phyloP scores from a whole-genome alignment of 768 basidiomycete genomes.

The Panaeolus papilionaceus region DNA sequence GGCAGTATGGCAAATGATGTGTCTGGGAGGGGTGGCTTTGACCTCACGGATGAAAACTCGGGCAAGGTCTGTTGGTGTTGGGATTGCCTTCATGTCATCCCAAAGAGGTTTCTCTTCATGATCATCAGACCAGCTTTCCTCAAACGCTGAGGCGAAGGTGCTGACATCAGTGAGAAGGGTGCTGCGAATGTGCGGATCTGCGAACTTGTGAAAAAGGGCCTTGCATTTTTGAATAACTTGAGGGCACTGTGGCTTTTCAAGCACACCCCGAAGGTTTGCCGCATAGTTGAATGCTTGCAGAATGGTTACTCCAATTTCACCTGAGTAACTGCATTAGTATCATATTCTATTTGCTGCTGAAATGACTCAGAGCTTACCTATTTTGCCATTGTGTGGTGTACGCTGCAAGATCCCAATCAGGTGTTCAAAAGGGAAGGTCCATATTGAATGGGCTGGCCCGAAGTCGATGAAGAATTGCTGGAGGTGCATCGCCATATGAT shows the following conservation, averaged over 20 bases:
- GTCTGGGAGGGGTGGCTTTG: no score
- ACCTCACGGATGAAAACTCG: no score
- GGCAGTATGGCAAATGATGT: no score
- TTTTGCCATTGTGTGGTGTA: constrained; percentile 34
- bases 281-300: background rate
- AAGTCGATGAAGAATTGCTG: constrained; percentile 32
- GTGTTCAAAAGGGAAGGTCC: constrained; percentile 41
- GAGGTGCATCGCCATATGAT: constrained; percentile 37
- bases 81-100: no score
- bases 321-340: background rate
- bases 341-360: no score
- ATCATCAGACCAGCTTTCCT: no score
- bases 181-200: constrained; percentile 27
- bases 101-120: no score
- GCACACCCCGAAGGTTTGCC: constrained; percentile 15
- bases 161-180: constrained; percentile 6
- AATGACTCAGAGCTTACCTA: constrained; percentile 17
- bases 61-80: no score
- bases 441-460: constrained; percentile 41
- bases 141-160: no score
- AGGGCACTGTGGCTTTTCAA: constrained; percentile 15
- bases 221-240: constrained; percentile 18
- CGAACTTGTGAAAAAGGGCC: constrained; percentile 16
- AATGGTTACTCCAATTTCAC: constrained; percentile 20
- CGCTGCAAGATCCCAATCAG: constrained; percentile 41